Percentiles rank a stretch among this genome's conserved stretches.
These are phyloP conservation scores for Psidium friedrichsthalianum DNA, from an alignment of 345 rosid genomes.

Conservation along the genomic window DNA sequence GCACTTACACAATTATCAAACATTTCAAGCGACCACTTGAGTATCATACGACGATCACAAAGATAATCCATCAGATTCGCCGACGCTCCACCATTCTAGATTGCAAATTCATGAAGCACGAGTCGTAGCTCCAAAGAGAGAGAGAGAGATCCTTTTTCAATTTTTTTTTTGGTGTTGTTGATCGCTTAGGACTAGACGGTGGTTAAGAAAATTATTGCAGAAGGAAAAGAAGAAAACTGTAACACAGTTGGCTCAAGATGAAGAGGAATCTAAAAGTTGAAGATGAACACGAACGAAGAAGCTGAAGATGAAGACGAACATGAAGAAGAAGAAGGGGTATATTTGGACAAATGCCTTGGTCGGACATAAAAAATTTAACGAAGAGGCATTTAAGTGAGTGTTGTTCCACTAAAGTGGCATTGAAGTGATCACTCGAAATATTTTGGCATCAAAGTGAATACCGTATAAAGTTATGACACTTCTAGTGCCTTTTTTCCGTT, in stretches of 20 bases:
- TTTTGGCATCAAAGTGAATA: fast-evolving
- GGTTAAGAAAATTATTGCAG: not conserved
- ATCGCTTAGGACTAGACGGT: not conserved
- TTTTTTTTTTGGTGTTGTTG: not conserved
- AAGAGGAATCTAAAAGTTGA: not conserved
- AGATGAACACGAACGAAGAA: not conserved
- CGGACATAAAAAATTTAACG: not conserved
- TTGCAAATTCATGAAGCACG: not conserved
- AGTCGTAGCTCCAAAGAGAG: not conserved
- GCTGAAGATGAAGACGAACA: not conserved
- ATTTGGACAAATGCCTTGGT: no score
- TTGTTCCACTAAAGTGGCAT: not conserved
- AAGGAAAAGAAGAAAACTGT: not conserved
- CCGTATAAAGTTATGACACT: not conserved
- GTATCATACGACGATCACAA: not conserved
- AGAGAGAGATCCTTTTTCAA: not conserved
- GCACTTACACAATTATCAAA: fast-evolving
- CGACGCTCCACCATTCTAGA: not conserved
- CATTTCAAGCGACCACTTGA: not conserved
- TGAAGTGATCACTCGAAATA: not conserved
- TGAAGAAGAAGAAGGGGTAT: not conserved
- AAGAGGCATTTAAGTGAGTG: not conserved
- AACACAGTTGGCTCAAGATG: not conserved
- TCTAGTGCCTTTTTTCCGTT: not conserved
- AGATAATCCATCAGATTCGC: not conserved